These are phyloP conservation scores for Podosphaera fusca DNA, from an alignment of 2,329 filamentous ascomycete genomes.

Conservation along the genomic window DNA sequence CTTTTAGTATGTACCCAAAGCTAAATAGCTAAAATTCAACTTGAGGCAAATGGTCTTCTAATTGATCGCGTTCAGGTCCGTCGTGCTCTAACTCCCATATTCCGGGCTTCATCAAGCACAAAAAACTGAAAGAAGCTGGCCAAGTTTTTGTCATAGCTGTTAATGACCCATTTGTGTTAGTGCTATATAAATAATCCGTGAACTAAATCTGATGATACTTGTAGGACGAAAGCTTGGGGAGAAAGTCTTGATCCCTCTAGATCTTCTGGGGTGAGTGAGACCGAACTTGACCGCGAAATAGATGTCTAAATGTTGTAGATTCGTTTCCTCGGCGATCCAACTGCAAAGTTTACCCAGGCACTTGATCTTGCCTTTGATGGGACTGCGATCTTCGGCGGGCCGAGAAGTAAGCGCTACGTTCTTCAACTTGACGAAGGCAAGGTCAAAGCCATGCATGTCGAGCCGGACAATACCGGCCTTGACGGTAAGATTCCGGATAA, in stretches of 20 bases:
- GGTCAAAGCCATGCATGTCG: slow-evolving; percentile 58
- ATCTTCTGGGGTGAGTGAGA: slow-evolving; percentile 44
- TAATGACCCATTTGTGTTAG: slow-evolving; percentile 87
- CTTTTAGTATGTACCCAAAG: slow-evolving; percentile 31
- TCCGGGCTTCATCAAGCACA: slow-evolving; percentile 65
- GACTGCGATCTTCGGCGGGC: slow-evolving; percentile 55
- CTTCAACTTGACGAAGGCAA: slow-evolving; percentile 66
- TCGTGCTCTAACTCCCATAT: slow-evolving; percentile 49
- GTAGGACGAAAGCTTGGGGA: slow-evolving; percentile 75
- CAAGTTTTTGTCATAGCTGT: slow-evolving; percentile 77
- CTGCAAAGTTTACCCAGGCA: slow-evolving; percentile 57
- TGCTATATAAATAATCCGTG: slow-evolving; percentile 5
- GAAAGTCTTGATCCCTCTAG: slow-evolving; percentile 51
- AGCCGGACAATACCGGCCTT: slow-evolving; percentile 72
- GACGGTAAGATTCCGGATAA: slow-evolving; percentile 29
- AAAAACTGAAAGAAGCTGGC: slow-evolving; percentile 55
- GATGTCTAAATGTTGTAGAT: slow-evolving; percentile 29
- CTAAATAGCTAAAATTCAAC: background rate
- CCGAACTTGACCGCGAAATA: background rate
- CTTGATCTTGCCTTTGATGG: slow-evolving; percentile 68
- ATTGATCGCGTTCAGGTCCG: slow-evolving; percentile 21
- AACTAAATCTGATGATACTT: background rate
- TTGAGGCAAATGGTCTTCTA: background rate
- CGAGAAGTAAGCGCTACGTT: slow-evolving; percentile 72
- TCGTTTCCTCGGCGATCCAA: slow-evolving; percentile 70